phyloP scores from a whole-genome alignment of 1,284 basidiomycete genomes.

The Tilletia indica region DNA sequence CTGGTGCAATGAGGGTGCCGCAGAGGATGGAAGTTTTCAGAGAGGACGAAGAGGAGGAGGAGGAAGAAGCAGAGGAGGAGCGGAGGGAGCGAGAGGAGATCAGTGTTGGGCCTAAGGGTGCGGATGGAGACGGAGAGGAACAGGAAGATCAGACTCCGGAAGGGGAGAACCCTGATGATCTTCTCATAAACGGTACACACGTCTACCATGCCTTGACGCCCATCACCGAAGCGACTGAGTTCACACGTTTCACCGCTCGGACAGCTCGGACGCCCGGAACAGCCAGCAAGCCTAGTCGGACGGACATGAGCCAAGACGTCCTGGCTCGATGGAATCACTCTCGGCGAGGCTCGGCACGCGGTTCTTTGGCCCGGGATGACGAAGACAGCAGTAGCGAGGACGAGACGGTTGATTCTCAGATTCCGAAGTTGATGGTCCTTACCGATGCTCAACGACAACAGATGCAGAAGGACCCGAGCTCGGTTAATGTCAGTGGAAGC shows the following conservation, averaged over 20 bases:
- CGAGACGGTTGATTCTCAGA: constrained; percentile 20
- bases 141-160: constrained; percentile 13
- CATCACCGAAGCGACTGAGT: constrained; percentile 48
- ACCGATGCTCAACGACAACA: constrained; percentile 10
- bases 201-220: constrained; percentile 40
- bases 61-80: constrained; percentile 27
- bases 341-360: constrained; percentile 9
- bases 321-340: constrained; percentile 3
- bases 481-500: neutral
- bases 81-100: neutral
- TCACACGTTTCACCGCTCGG: constrained; percentile 37
- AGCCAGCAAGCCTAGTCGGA: constrained; percentile 26
- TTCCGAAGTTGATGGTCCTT: constrained; percentile 21
- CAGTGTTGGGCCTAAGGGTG: constrained; percentile 22
- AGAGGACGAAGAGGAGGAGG: constrained; percentile 41
- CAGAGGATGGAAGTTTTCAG: constrained; percentile 22
- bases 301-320: neutral
- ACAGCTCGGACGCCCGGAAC: constrained; percentile 36
- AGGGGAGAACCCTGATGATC: neutral
- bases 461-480: neutral
- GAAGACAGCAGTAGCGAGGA: constrained; percentile 28
- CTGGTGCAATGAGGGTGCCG: neutral
- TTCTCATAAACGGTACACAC: constrained; percentile 15
- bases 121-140: constrained; percentile 20
- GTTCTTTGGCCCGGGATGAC: constrained; percentile 3